Conservation (phyloP, 148 eudicot genomes). For the Euryodendron excelsum region DNA sequence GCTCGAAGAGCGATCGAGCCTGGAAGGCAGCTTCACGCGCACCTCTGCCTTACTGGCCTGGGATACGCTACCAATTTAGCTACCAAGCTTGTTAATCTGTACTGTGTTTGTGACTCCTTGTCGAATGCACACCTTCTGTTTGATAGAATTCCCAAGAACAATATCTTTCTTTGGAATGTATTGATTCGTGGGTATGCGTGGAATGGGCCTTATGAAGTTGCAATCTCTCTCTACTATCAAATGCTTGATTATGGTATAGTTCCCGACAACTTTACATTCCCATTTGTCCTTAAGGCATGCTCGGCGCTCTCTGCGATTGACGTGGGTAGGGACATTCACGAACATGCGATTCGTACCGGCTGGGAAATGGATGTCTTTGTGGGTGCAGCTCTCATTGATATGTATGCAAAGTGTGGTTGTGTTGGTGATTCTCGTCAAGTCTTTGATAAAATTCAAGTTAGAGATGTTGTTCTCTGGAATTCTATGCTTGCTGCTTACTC, state of each 20-base stretch:
- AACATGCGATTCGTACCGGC: slow-evolving; percentile 40
- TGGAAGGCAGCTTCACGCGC: slow-evolving; percentile 82
- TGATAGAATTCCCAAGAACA: slow-evolving; percentile 64
- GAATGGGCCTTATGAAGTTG: slow-evolving; percentile 72
- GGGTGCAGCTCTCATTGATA: slow-evolving; percentile 77
- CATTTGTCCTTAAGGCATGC: slow-evolving; percentile 84
- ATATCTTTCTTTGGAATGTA: slow-evolving; percentile 76
- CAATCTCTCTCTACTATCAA: slow-evolving; percentile 44
- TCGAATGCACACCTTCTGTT: slow-evolving; percentile 63
- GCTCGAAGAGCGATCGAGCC: slow-evolving; percentile 56
- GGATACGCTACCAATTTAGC: slow-evolving; percentile 44
- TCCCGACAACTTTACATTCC: slow-evolving; percentile 82
- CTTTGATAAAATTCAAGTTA: slow-evolving; percentile 49
- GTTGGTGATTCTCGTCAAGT: slow-evolving; percentile 48
- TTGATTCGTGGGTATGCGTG: slow-evolving; percentile 92
- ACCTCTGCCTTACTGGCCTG: slow-evolving; percentile 43
- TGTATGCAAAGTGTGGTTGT: slow-evolving; percentile 81
- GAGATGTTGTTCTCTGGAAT: slow-evolving; percentile 84
- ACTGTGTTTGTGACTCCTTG: slow-evolving; percentile 49
- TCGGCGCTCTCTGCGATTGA: slow-evolving; percentile 50
- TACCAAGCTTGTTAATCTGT: slow-evolving; percentile 67
- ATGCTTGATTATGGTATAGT: slow-evolving; percentile 56
- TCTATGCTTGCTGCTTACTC: slow-evolving; percentile 84
- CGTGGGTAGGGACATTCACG: slow-evolving; percentile 70
- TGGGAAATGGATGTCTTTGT: slow-evolving; percentile 85